phyloP scores from a whole-genome alignment of 2,329 filamentous ascomycete genomes.

The Balansia obtecta region DNA sequence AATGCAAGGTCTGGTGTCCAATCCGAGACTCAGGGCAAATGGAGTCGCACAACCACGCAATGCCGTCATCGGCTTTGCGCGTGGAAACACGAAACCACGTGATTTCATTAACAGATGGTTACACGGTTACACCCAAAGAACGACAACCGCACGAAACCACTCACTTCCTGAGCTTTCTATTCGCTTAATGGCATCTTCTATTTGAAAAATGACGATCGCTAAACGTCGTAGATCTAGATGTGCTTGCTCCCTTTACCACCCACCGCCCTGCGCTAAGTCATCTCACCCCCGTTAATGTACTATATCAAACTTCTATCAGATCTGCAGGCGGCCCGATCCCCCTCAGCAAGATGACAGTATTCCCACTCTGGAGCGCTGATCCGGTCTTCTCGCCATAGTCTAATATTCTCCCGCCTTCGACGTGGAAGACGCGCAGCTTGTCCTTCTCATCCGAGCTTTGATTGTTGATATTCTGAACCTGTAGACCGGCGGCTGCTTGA shows the following conservation, averaged over 20 bases:
- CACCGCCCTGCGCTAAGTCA: neutral
- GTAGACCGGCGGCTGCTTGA: slow-evolving; percentile 60
- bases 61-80: slow-evolving; percentile 16
- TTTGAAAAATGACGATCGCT: neutral
- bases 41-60: neutral
- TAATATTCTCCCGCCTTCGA: slow-evolving; percentile 75
- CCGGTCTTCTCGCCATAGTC: slow-evolving; percentile 85
- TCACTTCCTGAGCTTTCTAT: no score
- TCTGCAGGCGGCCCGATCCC: slow-evolving; percentile 73
- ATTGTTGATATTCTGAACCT: slow-evolving; percentile 78
- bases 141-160: no score
- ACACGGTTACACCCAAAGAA: no score
- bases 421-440: slow-evolving; percentile 78
- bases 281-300: neutral
- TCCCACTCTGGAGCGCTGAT: slow-evolving; percentile 59
- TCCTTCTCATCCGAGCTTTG: slow-evolving; percentile 63
- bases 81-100: slow-evolving; percentile 18
- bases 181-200: no score
- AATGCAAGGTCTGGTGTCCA: neutral
- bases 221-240: neutral
- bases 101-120: slow-evolving; percentile 6
- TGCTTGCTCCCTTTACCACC: neutral
- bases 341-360: slow-evolving; percentile 78
- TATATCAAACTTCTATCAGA: slow-evolving; percentile 41
- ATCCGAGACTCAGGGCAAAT: neutral